Evolutionary conservation across 257 asterid genomes (phyloP).

Genomic region (Jaltomata sinuosa): DNA sequence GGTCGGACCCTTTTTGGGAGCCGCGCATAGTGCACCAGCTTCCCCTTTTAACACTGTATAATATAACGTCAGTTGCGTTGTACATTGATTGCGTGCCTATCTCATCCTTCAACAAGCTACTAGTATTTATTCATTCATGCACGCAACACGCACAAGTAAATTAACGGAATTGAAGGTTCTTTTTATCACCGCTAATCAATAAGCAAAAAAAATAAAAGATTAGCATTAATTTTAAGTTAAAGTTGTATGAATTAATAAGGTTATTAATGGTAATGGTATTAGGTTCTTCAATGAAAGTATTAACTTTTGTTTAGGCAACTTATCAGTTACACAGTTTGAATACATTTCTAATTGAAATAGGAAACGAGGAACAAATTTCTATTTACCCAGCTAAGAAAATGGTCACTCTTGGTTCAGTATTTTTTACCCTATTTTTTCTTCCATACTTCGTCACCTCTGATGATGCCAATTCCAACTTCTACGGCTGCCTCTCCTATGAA

Average conservation of each 20-base stretch:
- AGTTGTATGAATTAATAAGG: neutral
- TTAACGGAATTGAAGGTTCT: too few species aligned
- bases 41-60: too few species aligned
- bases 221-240: neutral
- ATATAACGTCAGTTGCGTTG: too few species aligned
- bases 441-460: neutral
- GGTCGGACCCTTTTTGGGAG: too few species aligned
- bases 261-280: neutral
- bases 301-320: too few species aligned
- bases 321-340: neutral
- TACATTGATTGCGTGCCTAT: too few species aligned
- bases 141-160: too few species aligned
- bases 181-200: too few species aligned
- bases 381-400: neutral
- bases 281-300: neutral
- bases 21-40: too few species aligned
- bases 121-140: too few species aligned
- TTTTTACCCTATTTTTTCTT: neutral
- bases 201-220: neutral
- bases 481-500: slow-evolving; percentile 1
- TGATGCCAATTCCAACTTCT: neutral
- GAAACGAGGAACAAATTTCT: neutral
- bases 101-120: too few species aligned
- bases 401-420: neutral
- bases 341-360: neutral